Evolutionary conservation across 2,329 filamentous ascomycete species (phyloP), one percentile per base, ranked within the genome.

Genomic region (Ceratocystis diversiconidia): DNA sequence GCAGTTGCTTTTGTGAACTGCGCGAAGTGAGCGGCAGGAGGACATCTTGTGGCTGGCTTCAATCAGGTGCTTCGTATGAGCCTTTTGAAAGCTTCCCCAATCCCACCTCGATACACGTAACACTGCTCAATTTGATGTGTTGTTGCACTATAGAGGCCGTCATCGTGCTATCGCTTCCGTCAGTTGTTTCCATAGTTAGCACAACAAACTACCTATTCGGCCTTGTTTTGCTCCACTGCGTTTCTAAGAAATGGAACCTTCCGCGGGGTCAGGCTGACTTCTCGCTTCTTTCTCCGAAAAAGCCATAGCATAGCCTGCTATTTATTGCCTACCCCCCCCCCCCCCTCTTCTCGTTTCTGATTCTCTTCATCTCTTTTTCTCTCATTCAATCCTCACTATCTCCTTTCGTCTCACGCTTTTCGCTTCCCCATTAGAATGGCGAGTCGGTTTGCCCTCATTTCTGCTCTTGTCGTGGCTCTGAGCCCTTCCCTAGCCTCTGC

Each of bases 381-480:
- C 61, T 15, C 17, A 10, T 12, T 41, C 48, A 41, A 28, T 19
- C 15, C 3, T 7, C 8, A 52, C 17, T 22, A 62, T 10, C 15
- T 15, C 36, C 22, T 32, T 48, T 36, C 25, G 48, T n/a, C 46
- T 48, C n/a, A 19, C 46, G 2, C 46, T 25, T 57, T 25, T 36
- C 48, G 43, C 32, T 19, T n/a, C 32, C 25, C 19, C 2, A 28
- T 19, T 19, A 25, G 32, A 25, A 46, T 44, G 30, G 15, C 28
- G 17, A 17, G 8, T 5, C 30, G 43, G n/a, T 50, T 46, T 48
- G 12, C 50, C n/a, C n/a, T 36, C n/a, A 7, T 59, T 41, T 46
- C 52, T 63, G 48, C 61, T 52, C 19, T 66, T 59, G 52, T 12
- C 30, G 28, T 32, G 10, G 52, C 52, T 41, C 36, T 48, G n/a